Evolutionary conservation across 1,284 basidiomycete genomes (phyloP), one percentile per base, ranked within the genome.

Genomic region (Ceratobasidium sp.): DNA sequence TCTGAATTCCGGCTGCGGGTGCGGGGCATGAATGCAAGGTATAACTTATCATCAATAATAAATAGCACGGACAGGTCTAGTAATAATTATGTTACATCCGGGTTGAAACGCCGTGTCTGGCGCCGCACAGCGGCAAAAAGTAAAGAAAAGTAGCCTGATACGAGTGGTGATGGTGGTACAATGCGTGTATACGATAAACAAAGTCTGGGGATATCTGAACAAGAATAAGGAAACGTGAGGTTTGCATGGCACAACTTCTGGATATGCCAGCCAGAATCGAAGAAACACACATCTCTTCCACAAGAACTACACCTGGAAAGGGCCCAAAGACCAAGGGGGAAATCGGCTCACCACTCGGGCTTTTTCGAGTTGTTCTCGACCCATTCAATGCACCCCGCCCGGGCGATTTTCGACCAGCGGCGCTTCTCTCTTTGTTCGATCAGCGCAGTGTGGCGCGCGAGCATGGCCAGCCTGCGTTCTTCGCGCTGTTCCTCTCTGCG

Each of bases 401-500:
- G 51, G 24, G 51, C 51, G 7, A n/a, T n/a, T 16, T 54, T 66
- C 9, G 64, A n/a, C 64, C 64, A 66, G 6, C 39, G 49, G n/a
- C 51, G 31, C 27, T 41, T 31, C 19, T 71, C 68, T 29, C 68
- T 29, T 31, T 39, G 68, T 37, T 71, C 68, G 16, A 56, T 37
- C 39, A 71, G 37, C 14, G 68, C 68, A 22, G 54, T 41, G 16
- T 71, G 68, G 27, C 68, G 68, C 31, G 59, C 68, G 22, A 56
- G n/a, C 68, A 71, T 71, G 14, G 39, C 54, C 3, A 9, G 56
- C 41, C 54, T 16, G 34, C 68, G 68, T 43, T 48, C 53, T 43
- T 71, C 68, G 19, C 68, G 68, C 56, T 59, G 54, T 19, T 22
- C 37, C 22, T 71, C 68, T 19, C 68, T 58, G 41, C 68, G 68